Conservation (phyloP, 305 asterid species). For the Rubia tinctorum region DNA sequence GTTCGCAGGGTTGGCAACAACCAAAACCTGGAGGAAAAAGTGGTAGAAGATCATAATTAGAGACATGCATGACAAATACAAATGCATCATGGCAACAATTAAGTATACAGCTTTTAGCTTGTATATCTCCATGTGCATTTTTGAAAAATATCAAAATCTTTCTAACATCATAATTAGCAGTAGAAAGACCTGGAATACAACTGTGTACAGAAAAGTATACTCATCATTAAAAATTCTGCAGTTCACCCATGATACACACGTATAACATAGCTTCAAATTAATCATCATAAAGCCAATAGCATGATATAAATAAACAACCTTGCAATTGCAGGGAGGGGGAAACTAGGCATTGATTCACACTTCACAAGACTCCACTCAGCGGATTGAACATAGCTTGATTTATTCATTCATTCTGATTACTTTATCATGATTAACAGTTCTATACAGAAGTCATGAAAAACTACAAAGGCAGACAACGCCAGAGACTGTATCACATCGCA, state of each 20-base stretch:
- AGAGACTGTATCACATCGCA: neutral
- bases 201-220: neutral
- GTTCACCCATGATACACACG: neutral
- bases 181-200: neutral
- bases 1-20: constrained; percentile 98
- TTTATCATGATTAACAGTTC: neutral
- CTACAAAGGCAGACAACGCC: neutral
- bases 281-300: neutral
- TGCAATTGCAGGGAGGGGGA: neutral
- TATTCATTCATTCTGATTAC: neutral
- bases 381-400: neutral
- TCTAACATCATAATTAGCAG: neutral
- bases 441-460: neutral
- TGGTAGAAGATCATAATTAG: constrained; percentile 3
- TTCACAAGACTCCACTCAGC: neutral
- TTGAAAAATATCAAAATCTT: neutral
- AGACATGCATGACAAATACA: neutral
- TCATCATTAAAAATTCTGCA: neutral
- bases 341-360: neutral
- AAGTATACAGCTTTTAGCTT: neutral
- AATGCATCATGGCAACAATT: neutral
- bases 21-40: constrained; percentile 63
- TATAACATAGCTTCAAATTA: neutral
- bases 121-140: too few relatives aligned
- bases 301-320: neutral